Percentiles rank a stretch among this genome's conserved stretches.
These are phyloP conservation scores for Bertia moriformis DNA, from an alignment of 2,329 filamentous ascomycete species.

Conservation along the genomic window DNA sequence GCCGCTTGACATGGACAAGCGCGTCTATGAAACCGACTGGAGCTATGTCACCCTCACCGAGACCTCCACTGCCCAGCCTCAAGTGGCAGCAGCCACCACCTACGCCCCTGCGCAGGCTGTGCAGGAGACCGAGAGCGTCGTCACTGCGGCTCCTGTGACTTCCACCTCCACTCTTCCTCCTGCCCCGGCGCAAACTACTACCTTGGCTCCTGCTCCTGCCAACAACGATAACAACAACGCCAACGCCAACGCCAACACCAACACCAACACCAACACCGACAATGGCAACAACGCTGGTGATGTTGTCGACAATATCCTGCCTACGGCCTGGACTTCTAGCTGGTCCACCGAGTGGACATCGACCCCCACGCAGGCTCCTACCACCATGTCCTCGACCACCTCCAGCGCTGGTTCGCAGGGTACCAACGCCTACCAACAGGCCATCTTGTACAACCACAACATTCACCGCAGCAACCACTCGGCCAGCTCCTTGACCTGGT, in stretches of 20 bases:
- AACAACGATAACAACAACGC: neutral
- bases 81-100: neutral
- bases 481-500: slow-evolving; percentile 50
- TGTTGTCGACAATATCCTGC: neutral
- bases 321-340: neutral
- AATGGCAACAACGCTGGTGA: neutral
- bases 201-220: neutral
- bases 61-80: slow-evolving; percentile 5
- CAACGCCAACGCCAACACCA: neutral
- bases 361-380: neutral
- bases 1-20: slow-evolving; percentile 16
- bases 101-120: slow-evolving; percentile 3
- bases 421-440: slow-evolving; percentile 17
- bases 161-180: no score
- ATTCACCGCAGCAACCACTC: slow-evolving; percentile 73
- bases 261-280: no score
- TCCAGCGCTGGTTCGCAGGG: neutral
- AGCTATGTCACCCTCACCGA: slow-evolving; percentile 19
- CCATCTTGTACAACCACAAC: slow-evolving; percentile 65
- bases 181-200: no score
- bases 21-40: slow-evolving; percentile 14
- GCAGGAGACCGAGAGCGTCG: neutral
- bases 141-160: neutral
- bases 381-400: slow-evolving; percentile 1
- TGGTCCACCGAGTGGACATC: neutral